These are phyloP conservation scores for Leccinum longicurvipes DNA, from an alignment of 768 basidiomycete genomes.

Conservation along the genomic window DNA sequence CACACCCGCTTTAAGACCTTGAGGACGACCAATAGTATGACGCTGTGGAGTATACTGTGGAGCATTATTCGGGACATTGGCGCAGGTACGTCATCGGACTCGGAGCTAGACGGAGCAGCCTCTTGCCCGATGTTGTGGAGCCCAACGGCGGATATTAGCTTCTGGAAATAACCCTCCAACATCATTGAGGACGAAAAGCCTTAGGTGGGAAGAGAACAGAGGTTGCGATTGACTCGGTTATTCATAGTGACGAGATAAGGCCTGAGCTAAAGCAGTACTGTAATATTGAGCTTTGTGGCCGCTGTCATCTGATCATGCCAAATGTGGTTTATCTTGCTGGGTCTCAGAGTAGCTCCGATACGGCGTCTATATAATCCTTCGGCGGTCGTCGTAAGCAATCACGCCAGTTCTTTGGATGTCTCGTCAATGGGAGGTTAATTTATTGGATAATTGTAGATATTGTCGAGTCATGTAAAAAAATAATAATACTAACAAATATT, in stretches of 20 bases:
- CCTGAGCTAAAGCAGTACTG: neutral
- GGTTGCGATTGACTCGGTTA: neutral
- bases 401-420: neutral
- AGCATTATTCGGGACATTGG: constrained; percentile 10
- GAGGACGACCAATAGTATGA: constrained; percentile 7
- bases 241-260: constrained; percentile 2
- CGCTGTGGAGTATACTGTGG: constrained; percentile 15
- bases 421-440: neutral
- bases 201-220: constrained; percentile 1
- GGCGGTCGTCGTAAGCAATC: neutral
- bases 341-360: neutral
- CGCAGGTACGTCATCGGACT: constrained; percentile 25
- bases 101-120: constrained; percentile 10
- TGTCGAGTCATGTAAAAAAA: neutral
- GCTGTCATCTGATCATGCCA: constrained; percentile 5
- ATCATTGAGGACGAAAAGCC: constrained; percentile 2
- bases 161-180: constrained; percentile 5
- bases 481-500: constrained; percentile 13
- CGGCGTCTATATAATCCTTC: neutral
- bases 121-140: constrained; percentile 1
- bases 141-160: constrained; percentile 8
- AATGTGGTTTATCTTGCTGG: neutral
- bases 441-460: neutral
- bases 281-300: neutral
- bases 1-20: constrained; percentile 14